These are phyloP conservation scores for Phlebiopsis flavidoalba DNA, from an alignment of 768 basidiomycete genomes.

Conservation along the genomic window DNA sequence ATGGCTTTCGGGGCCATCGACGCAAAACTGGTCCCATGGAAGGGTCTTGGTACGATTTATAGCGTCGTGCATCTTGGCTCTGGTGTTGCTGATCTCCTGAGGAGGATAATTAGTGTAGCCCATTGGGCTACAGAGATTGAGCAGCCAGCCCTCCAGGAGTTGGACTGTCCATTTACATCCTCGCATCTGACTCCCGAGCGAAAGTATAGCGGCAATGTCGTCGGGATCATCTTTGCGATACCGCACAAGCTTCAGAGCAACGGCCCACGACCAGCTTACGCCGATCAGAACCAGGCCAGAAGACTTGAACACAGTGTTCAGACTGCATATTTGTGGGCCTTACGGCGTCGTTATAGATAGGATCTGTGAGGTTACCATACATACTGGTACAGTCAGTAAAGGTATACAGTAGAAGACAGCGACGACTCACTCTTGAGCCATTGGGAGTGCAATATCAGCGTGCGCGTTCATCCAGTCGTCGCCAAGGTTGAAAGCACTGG, in stretches of 20 bases:
- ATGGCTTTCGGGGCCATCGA: not conserved
- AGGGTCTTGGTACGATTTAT: constrained; percentile 23
- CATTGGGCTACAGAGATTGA: constrained; percentile 58
- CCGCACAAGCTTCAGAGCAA: constrained; percentile 68
- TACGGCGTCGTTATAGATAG: constrained; percentile 51
- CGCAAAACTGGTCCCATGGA: not conserved
- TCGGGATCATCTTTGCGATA: constrained; percentile 57
- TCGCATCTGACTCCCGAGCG: constrained; percentile 50
- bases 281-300: constrained; percentile 51
- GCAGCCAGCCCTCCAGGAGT: constrained; percentile 53
- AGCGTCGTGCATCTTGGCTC: constrained; percentile 50
- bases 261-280: constrained; percentile 68
- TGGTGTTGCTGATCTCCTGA: constrained; percentile 39
- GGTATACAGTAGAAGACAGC: not conserved
- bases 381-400: constrained; percentile 11
- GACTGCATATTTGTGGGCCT: constrained; percentile 43
- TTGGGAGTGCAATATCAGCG: constrained; percentile 66
- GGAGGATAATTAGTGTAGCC: constrained; percentile 47
- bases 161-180: constrained; percentile 50
- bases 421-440: constrained; percentile 52
- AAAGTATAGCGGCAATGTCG: constrained; percentile 66
- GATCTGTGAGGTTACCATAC: constrained; percentile 40
- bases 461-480: constrained; percentile 77
- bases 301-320: constrained; percentile 55
- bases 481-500: constrained; percentile 43